Conservation (phyloP, 2,329 filamentous ascomycete species). For the Fusarium oxysporum region DNA sequence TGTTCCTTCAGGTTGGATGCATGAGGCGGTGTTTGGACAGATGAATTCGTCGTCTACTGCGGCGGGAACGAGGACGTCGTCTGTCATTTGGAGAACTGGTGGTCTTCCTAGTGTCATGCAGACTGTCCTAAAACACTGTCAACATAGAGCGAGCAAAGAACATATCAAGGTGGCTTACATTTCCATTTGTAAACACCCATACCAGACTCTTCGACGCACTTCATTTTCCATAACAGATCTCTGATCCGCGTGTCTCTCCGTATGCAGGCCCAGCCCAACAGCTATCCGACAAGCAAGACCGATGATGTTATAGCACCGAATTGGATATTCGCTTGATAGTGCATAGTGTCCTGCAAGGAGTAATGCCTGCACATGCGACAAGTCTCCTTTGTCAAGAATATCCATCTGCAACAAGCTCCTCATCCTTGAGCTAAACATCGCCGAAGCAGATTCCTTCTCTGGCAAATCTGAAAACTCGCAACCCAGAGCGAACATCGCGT, state of each 20-base stretch:
- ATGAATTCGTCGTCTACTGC: conserved; percentile 6
- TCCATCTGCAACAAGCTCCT: background rate
- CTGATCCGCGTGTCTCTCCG: background rate
- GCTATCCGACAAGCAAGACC: background rate
- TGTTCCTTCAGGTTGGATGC: background rate
- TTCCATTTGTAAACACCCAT: conserved; percentile 2
- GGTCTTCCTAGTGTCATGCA: conserved; percentile 10
- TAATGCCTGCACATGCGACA: background rate
- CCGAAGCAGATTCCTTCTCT: background rate
- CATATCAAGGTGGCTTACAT: too few relatives aligned
- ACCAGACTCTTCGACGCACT: conserved; percentile 5
- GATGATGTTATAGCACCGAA: background rate
- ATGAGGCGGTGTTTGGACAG: fast-evolving
- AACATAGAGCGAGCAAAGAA: too few relatives aligned
- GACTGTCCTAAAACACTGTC: background rate
- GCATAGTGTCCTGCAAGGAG: background rate
- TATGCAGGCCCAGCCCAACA: background rate
- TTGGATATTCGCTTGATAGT: background rate
- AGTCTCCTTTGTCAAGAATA: background rate
- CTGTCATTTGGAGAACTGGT: background rate
- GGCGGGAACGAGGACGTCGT: background rate
- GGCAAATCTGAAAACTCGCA: background rate
- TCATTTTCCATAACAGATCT: background rate
- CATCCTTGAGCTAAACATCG: background rate
- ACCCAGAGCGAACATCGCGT: background rate